Base-by-base conservation (phyloP, 169 alveolate genomes). In the Plasmodium berghei region DNA sequence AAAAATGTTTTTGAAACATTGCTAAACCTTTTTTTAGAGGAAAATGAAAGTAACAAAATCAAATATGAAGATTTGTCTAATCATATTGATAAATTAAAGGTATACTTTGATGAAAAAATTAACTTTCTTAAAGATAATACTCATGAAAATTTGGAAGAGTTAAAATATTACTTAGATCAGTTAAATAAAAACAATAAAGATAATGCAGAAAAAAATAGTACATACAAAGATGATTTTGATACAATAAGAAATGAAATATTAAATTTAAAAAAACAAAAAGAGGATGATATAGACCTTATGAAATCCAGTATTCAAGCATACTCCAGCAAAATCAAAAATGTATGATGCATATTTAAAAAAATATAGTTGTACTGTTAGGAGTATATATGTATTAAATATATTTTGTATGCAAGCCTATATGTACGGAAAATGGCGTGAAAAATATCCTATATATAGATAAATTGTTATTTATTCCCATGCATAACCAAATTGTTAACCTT, bases 21-120 rank as follows among this genome's bases (percentile, higher is more conserved):
- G 72, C 70, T 66, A 62, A 62, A 80, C n/a, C n/a, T 80, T 26
- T 80, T 80, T 48, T 61, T 80, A 18, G 90, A 80, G 42, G 90
- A 80, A 80, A 55, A 55, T 55, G 90, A 80, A 26, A 80, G 18
- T 26, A 80, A 52, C 61, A 80, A 55, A 49, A 56, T 55, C 18
- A 80, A 80, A 18, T 71, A 80, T 67, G 83, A 80, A 67, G 83
- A 80, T 22, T 48, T 80, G 28, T 49, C 71, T 55, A 72, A 80
- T 18, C 90, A 66, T 67, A 66, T 80, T 54, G 83, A 80, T 18
- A 80, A 80, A 80, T 66, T 80, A 59, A 80, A 80, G 66, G 34
- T 62, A 66, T 66, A 80, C 67, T 80, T 80, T 80, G 90, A 80
- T 80, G 90, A 80, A 54, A 80, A 80, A 80, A 67, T 80, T 66